These are phyloP conservation scores for Xylaria bambusicola DNA, from an alignment of 495 filamentous ascomycete species.

Conservation along the genomic window DNA sequence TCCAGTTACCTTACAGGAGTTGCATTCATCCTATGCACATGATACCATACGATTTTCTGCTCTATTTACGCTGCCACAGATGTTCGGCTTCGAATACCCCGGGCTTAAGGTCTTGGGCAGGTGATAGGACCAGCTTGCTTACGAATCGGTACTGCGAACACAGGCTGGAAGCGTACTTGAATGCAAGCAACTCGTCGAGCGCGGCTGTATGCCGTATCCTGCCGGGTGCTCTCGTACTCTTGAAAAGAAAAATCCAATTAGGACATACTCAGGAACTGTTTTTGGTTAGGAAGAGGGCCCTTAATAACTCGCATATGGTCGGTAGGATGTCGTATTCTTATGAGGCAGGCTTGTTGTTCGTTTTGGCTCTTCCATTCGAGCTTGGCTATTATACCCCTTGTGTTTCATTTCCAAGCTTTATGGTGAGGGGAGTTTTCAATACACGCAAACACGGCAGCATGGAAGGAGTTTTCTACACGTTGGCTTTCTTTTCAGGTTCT, in stretches of 20 bases:
- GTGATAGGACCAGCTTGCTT: not conserved
- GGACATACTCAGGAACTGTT: not conserved
- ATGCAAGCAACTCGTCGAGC: not conserved
- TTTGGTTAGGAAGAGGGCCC: not conserved
- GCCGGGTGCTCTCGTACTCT: not conserved
- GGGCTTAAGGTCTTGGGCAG: not conserved
- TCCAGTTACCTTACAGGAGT: not conserved
- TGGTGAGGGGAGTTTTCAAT: constrained; percentile 14
- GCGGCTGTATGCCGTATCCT: not conserved
- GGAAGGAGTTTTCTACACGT: constrained; percentile 19
- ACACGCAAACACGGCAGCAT: constrained; percentile 21
- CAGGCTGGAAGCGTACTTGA: constrained; percentile 11
- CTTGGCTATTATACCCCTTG: constrained; percentile 18
- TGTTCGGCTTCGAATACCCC: not conserved
- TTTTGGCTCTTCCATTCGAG: constrained; percentile 7
- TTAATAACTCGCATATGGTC: constrained; percentile 2
- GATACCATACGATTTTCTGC: constrained; percentile 29
- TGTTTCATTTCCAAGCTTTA: constrained; percentile 16
- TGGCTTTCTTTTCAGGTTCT: not conserved
- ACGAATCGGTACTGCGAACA: too few relatives aligned
- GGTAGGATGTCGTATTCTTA: constrained; percentile 11
- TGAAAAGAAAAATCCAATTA: too few relatives aligned
- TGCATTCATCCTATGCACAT: constrained; percentile 31
- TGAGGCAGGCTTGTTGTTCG: constrained; percentile 19
- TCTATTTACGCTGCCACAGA: not conserved